Base-by-base conservation (phyloP, 192 early-diverging fungal genomes). In the Coemansia sp. region DNA sequence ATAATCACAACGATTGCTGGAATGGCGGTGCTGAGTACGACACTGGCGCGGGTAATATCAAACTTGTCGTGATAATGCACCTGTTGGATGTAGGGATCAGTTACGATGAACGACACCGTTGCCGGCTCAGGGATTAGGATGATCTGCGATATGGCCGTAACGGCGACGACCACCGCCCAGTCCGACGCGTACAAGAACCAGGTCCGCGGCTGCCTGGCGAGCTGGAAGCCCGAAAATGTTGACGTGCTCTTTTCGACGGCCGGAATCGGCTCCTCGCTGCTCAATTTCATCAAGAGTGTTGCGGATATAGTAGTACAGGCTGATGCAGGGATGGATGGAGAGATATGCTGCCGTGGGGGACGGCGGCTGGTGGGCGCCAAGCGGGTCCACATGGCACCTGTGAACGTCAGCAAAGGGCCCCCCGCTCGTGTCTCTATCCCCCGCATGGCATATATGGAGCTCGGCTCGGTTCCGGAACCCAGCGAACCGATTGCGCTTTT, bases 51-150 rank as follows among this genome's bases (percentile, higher is more conserved):
- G 22, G 54, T 45, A 14, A 67, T 60, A 56, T 56, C 38, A 6
- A 45, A 47, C 15, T 12, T 17, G 36, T 67, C 56, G 22, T 32
- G n/a, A 43, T 32, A 35, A 34, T 52, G 45, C 4, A 12, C 27
- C 44, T 75, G 71, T 50, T 75, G 71, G 8, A 75, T 75, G 30
- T 8, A 14, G 11, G 71, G 57, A 32, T 75, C 50, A 2, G 71
- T 58, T 0, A 59, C 57, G 0, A 64, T 30, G 27, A 75, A 75
- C 31, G 8, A 17, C 15, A 44, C 29, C 0, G 49, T 19, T 0
- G 15, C 30, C 0, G 65, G 61, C 15, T 27, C 20, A 2, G 71
- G 71, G 25, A 75, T 75, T 10, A 68, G 43, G 20, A 75, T 68
- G 8, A 75, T 25, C 46, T 60, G 53, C 11, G 61, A 62, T 8